These are phyloP conservation scores for Sclerotinia borealis DNA, from an alignment of 2,329 filamentous ascomycete species.

Conservation along the genomic window DNA sequence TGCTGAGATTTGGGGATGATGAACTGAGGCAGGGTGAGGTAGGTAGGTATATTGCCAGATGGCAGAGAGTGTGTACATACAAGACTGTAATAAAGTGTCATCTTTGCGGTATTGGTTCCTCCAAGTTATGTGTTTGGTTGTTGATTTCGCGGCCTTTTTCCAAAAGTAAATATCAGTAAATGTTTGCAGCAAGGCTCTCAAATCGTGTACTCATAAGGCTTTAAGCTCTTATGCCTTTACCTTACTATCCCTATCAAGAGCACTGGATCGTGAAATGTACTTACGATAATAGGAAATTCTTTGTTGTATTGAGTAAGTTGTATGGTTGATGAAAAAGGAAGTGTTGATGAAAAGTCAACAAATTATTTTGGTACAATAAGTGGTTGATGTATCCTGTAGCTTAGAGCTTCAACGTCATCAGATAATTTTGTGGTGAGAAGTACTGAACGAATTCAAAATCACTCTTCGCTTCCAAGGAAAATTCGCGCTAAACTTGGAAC, in stretches of 20 bases:
- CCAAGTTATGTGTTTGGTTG: slow-evolving; percentile 9
- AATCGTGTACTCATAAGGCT: neutral
- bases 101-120: slow-evolving; percentile 30
- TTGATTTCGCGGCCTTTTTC: slow-evolving; percentile 22
- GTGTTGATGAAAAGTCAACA: slow-evolving; percentile 5
- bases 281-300: neutral
- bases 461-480: slow-evolving; percentile 14
- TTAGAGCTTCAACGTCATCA: slow-evolving; percentile 20
- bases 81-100: slow-evolving; percentile 48
- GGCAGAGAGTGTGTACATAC: slow-evolving; percentile 33
- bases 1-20: neutral
- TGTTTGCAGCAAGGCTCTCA: neutral
- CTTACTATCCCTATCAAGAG: neutral
- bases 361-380: neutral
- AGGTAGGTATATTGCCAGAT: neutral
- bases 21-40: neutral
- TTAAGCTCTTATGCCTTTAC: neutral
- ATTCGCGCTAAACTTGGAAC: slow-evolving; percentile 7
- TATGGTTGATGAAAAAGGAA: neutral
- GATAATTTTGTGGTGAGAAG: neutral
- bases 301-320: neutral
- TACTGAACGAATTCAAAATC: slow-evolving; percentile 1
- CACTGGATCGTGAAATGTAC: neutral
- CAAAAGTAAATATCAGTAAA: slow-evolving; percentile 5
- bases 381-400: slow-evolving; percentile 9